phyloP scores from a whole-genome alignment of 2,329 filamentous ascomycete species.

The Pseudocercospora vitis region DNA sequence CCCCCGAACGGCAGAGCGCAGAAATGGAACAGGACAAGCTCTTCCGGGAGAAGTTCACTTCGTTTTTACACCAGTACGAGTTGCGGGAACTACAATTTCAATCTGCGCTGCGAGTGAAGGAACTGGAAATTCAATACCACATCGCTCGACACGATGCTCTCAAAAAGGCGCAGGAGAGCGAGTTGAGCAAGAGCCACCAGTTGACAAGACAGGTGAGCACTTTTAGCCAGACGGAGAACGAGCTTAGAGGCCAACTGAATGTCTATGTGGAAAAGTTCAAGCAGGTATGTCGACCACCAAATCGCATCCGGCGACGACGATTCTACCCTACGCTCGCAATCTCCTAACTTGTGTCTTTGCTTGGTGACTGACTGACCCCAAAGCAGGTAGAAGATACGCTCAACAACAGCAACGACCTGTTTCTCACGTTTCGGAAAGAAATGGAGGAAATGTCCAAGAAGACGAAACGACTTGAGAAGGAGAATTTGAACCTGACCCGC shows the following conservation, averaged over 20 bases:
- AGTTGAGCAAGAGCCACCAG: constrained; percentile 75
- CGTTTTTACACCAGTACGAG: constrained; percentile 95
- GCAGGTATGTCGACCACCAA: constrained; percentile 64
- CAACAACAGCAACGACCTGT: constrained; percentile 97
- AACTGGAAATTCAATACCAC: constrained; percentile 91
- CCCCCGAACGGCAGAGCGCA: constrained; percentile 69
- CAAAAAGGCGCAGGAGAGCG: constrained; percentile 80
- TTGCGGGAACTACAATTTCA: constrained; percentile 92
- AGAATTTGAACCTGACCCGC: constrained; percentile 85
- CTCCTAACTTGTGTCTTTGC: constrained; percentile 16
- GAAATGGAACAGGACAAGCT: constrained; percentile 88
- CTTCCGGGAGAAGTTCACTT: constrained; percentile 82
- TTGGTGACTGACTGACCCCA: constrained; percentile 44
- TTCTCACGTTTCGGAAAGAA: constrained; percentile 94
- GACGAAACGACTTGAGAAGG: constrained; percentile 93
- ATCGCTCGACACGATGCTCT: constrained; percentile 86
- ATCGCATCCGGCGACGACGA: constrained; percentile 5
- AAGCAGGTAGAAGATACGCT: constrained; percentile 94
- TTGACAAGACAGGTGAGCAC: constrained; percentile 90
- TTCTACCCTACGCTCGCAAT: not conserved
- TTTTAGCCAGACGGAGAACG: constrained; percentile 93
- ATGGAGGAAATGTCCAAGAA: constrained; percentile 99
- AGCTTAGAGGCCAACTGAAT: constrained; percentile 90
- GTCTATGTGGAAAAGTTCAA: constrained; percentile 99
- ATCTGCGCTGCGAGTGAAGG: constrained; percentile 86